Evolutionary conservation across 1,284 basidiomycete species (phyloP), one percentile per base, ranked within the genome.

Genomic region (Testicularia cyperi): DNA sequence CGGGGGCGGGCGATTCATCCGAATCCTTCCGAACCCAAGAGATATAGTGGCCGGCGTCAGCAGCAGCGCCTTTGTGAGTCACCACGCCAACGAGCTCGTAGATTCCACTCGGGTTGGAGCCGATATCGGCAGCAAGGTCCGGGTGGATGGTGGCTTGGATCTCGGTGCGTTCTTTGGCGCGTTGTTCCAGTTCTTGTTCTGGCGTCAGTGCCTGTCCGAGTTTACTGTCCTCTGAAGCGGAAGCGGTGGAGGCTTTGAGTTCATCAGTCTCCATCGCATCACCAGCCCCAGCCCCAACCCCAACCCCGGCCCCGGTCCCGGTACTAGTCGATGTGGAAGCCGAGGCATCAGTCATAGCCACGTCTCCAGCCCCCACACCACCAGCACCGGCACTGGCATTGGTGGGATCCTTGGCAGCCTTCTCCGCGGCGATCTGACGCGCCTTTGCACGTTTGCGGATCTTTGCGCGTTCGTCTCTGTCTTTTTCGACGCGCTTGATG

Each of bases 41-140:
- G 27, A 94, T 91, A 76, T 94, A 95, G 78, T 95, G 92, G 1
- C 91, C 92, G 0, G 88, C 85, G 73, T 97, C 92, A 0, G 94
- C 92, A 0, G 87, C 88, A 0, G 91, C 85, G 14, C 95, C 95
- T 77, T 98, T 98, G 82, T 97, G 94, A 20, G 92, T 95, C 13
- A 99, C 86, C 71, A 98, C 88, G 85, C 88, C 88, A 44, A 88
- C 85, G 26, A 92, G 83, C 46, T 92, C 90, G 75, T 92, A 94
- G 66, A 92, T 69, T 10, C 86, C 90, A 13, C 83, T 86, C 21
- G 82, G 77, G 73, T 86, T 90, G 54, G 83, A 81, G 0, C 90
- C 90, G 12, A 83, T 75, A 72, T 92, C 90, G 2, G 75, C 78
- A 69, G 82, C 84, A 44, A 90, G 56, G 37, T 83, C 83, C 0